Evolutionary conservation across 139 green algal species (phyloP), one percentile per base, ranked within the genome.

Genomic region (Micromonas pusilla): DNA sequence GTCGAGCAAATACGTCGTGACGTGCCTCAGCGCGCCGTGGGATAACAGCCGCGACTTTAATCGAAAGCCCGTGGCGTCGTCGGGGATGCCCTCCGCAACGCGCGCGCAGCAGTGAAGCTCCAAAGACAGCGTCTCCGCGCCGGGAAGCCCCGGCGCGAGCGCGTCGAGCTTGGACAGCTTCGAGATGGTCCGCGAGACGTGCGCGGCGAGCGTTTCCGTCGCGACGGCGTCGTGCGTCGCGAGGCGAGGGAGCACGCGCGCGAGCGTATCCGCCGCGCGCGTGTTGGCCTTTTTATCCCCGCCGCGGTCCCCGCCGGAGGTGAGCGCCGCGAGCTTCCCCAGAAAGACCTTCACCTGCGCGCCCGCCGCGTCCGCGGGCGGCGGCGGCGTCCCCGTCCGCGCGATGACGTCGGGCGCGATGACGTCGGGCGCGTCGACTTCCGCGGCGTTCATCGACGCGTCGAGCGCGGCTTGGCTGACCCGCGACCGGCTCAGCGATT

Each of bases 191-290:
- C 79, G 65, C 13, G 62, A 38, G 70, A 89, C 90, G 66, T 89
- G 83, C 20, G 85, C 75, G 38, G 89, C 71, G 21, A 91, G 75
- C 0, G 78, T 79, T n/a, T 80, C 81, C 80, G 87, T 86, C 2
- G 87, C 87, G 4, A 68, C 63, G n/a, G 60, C 45, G 70, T 87
- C 84, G 63, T 77, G 65, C 28, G 79, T 80, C 1, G 88, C 86
- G 32, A 92, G 72, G 28, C 85, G 77, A 2, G 88, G 88, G 63
- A 92, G 71, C 9, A 91, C 68, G 9, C 83, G 76, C 0, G 85
- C 88, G 37, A 92, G 77, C 38, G 81, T 80, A 30, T 83, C 83
- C 20, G 80, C 72, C 5, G 25, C 67, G 30, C 19, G 19, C 19
- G 5, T 19, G 33, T 75, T 9, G 33, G 9, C 13, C 67, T 9